Base-by-base conservation (phyloP, 768 basidiomycete species). In the Hericium alpestre region DNA sequence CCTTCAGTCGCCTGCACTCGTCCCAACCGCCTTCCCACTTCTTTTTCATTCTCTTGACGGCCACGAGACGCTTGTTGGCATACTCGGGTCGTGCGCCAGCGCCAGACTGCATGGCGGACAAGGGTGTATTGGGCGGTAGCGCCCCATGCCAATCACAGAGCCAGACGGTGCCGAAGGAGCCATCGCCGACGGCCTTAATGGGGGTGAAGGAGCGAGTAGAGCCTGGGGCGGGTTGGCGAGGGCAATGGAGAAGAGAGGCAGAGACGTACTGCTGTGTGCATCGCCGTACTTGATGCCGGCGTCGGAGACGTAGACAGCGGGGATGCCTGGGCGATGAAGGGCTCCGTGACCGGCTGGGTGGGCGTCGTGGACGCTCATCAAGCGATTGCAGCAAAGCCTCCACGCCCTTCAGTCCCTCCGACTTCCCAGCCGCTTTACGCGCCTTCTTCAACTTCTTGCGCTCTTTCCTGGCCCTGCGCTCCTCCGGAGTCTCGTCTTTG, bases 61-160 rank as follows among this genome's bases (percentile, higher is more conserved):
- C 96, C 58, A 98, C 96, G 61, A 99, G 80, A 58, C 90, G 82
- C 74, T 93, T 97, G 56, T 91, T 93, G 51, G 81, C 79, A 86
- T 94, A 99, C 70, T 97, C 95, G 59, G 93, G 89, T 61, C 93
- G 76, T 50, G 90, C 90, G 56, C 92, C 90, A 53, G 87, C 88
- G 51, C 91, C 90, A 72, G 91, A 91, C 70, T 96, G 93, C 94
- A 96, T 96, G 39, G 93, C 89, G 20, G 93, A 93, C 61, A 92
- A 73, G 46, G 87, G 86, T 53, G 90, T 90, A 77, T 90, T 88
- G 70, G 91, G 85, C 69, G 93, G 91, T 68, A 98, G 77, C 60
- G 89, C 83, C 67, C 90, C 91, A 78, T 96, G 93, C 95, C 95
- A 99, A 79, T 99, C 96, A 72, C 94, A 96, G 64, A 99, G 80